Evolutionary conservation across 2,329 filamentous ascomycete genomes (phyloP).

Genomic region (Hymenoscyphus occultus): DNA sequence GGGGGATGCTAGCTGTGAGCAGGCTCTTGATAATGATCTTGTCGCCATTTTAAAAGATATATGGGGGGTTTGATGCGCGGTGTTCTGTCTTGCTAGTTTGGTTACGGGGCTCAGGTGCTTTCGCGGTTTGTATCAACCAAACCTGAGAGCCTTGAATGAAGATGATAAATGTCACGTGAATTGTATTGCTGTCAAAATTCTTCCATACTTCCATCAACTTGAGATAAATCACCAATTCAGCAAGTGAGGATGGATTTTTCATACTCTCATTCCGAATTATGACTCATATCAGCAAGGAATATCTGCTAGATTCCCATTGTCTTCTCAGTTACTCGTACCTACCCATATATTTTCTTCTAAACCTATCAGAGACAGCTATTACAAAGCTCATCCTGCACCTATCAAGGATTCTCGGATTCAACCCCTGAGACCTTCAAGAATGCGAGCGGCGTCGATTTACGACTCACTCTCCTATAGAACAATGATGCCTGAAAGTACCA

Average conservation of each 20-base stretch:
- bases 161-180: too few species aligned
- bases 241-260: too few species aligned
- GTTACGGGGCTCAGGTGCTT: background rate
- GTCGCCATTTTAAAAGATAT: slow-evolving; percentile 26
- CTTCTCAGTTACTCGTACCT: background rate
- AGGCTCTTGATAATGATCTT: slow-evolving; percentile 25
- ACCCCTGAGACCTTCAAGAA: background rate
- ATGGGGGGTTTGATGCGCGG: background rate
- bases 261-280: too few species aligned
- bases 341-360: background rate
- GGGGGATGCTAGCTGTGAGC: slow-evolving; percentile 22
- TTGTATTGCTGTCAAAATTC: too few species aligned
- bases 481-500: background rate
- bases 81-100: background rate
- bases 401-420: background rate
- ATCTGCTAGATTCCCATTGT: background rate
- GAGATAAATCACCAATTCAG: too few species aligned
- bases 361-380: background rate
- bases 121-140: background rate
- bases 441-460: background rate
- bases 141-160: too few species aligned
- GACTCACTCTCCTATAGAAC: background rate
- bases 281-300: background rate
- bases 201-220: too few species aligned
- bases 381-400: background rate